These are phyloP conservation scores for Dispira parvispora DNA, from an alignment of 192 early-diverging fungal genomes.

Conservation along the genomic window DNA sequence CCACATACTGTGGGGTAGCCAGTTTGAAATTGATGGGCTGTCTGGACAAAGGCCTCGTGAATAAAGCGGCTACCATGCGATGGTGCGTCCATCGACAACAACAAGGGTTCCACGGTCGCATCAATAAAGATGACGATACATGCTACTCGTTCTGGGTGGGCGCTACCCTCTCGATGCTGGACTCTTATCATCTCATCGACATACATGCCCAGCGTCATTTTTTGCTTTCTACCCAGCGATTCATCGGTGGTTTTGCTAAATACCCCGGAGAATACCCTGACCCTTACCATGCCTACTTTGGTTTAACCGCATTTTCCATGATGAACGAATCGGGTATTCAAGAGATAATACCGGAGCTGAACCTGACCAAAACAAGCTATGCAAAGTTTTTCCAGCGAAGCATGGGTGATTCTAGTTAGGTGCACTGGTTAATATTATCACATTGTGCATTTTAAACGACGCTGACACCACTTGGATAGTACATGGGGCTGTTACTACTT, in stretches of 20 bases:
- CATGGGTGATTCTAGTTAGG: neutral
- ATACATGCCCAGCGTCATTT: conserved; percentile 5
- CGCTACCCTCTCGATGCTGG: conserved; percentile 41
- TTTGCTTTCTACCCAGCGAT: conserved; percentile 7
- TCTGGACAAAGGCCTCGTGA: conserved; percentile 31
- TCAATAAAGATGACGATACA: conserved; percentile 74
- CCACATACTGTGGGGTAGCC: conserved; percentile 77
- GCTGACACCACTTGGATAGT: too few species aligned
- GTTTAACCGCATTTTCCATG: conserved; percentile 46
- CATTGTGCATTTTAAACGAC: too few species aligned
- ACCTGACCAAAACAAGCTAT: conserved; percentile 24
- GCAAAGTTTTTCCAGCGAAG: neutral
- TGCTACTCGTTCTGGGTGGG: conserved; percentile 99
- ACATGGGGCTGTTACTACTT: too few species aligned
- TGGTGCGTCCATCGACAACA: conserved; percentile 73
- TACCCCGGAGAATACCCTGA: conserved; percentile 37
- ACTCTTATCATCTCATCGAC: neutral
- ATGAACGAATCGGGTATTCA: conserved; percentile 30
- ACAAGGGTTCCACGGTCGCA: conserved; percentile 79
- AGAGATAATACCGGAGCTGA: conserved; percentile 32
- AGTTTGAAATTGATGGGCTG: conserved; percentile 54
- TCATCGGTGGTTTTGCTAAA: conserved; percentile 50
- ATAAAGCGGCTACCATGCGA: conserved; percentile 30
- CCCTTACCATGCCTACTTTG: conserved; percentile 73
- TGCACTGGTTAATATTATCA: too few species aligned